Evolutionary conservation across 139 green algal genomes (phyloP).

Genomic region (Raphidocelis subcapitata): DNA sequence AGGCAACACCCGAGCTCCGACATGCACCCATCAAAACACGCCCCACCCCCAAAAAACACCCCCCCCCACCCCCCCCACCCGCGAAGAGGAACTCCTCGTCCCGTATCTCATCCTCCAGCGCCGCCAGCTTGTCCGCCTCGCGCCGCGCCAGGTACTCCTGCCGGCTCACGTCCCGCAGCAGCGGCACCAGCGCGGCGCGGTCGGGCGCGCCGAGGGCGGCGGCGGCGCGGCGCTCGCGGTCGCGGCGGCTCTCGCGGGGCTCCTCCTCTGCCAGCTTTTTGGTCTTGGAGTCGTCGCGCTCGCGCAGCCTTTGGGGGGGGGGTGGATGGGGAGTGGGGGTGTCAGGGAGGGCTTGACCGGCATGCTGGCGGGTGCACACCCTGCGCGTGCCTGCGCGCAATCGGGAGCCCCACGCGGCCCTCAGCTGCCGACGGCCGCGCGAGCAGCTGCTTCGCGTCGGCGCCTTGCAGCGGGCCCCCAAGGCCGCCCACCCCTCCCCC

Average conservation of each 20-base stretch:
- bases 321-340: no score
- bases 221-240: constrained; percentile 12
- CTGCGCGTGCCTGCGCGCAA: no score
- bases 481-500: no score
- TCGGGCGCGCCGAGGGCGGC: constrained; percentile 31
- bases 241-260: constrained; percentile 53
- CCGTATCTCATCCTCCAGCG: constrained; percentile 75
- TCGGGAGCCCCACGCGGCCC: no score
- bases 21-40: neutral
- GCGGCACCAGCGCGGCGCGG: constrained; percentile 43
- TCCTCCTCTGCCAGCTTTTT: constrained; percentile 66
- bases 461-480: no score
- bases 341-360: no score
- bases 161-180: constrained; percentile 78
- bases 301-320: constrained; percentile 41
- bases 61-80: constrained; percentile 24
- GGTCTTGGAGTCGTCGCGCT: constrained; percentile 70
- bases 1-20: neutral
- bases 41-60: neutral
- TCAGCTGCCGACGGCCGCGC: no score
- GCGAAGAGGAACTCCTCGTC: constrained; percentile 77
- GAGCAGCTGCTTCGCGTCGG: no score
- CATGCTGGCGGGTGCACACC: no score
- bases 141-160: constrained; percentile 97
- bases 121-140: constrained; percentile 80